phyloP scores from a whole-genome alignment of 345 rosid genomes.

The Euclidium syriacum region DNA sequence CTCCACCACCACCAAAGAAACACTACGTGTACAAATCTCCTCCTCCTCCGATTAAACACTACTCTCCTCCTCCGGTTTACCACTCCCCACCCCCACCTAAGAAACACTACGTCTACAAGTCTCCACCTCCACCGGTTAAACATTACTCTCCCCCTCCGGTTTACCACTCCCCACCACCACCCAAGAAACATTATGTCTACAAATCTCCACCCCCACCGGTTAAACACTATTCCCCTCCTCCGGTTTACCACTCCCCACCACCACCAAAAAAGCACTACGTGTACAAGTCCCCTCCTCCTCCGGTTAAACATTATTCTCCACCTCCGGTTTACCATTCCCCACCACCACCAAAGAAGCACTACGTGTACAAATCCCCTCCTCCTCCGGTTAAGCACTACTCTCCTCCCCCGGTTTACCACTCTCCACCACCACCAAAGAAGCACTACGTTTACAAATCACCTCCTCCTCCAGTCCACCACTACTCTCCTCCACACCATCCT shows the following conservation, averaged over 20 bases:
- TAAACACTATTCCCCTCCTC: constrained; percentile 18
- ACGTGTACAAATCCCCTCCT: constrained; percentile 25
- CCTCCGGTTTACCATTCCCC: constrained; percentile 26
- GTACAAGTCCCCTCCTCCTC: constrained; percentile 29
- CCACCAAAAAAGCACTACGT: constrained; percentile 27
- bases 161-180: constrained; percentile 28
- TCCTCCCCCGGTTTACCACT: constrained; percentile 19
- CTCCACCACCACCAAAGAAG: constrained; percentile 27
- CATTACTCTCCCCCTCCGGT: constrained; percentile 28
- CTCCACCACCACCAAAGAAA: constrained; percentile 31
- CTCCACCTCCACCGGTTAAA: constrained; percentile 25
- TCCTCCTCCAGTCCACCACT: constrained; percentile 31
- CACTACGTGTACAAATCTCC: neutral
- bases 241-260: constrained; percentile 28
- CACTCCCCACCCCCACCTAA: neutral
- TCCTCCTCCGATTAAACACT: neutral
- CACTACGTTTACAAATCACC: constrained; percentile 22
- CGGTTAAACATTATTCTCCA: constrained; percentile 8
- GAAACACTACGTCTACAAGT: neutral
- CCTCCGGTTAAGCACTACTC: constrained; percentile 22
- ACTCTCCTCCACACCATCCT: constrained; percentile 31
- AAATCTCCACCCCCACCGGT: constrained; percentile 32
- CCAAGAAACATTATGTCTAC: constrained; percentile 20
- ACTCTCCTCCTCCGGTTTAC: neutral
- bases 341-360: constrained; percentile 25